Evolutionary conservation across 768 basidiomycete species (phyloP), one percentile per base, ranked within the genome.

Genomic region (Russula brevipes): DNA sequence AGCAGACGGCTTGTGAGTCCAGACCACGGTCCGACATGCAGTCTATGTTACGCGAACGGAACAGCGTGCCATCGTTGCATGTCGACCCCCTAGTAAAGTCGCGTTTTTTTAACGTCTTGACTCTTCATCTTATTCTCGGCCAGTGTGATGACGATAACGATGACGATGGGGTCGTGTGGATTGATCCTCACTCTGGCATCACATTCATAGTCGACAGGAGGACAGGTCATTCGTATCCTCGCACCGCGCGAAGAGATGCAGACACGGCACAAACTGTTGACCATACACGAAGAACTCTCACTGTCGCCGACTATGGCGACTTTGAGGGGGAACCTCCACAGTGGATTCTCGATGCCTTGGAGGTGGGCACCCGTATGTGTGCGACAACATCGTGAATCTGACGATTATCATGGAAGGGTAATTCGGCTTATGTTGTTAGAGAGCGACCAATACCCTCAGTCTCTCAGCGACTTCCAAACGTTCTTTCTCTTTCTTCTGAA

Each of bases 311-410:
- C 12, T 47, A 45, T 12, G 19, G 10, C 12, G 8, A 42, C 6
- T n/a, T 59, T 12, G 70, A 65, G 31, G 70, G 61, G 5, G 54
- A 59, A 11, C 70, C 81, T 47, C 89, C 90, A 9, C 70, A 75
- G 44, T 92, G 90, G 90, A 80, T 92, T 17, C 75, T 75, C 63
- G 75, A 79, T 57, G 87, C 85, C 2, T 73, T 92, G 24, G 71
- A 79, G 73, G 89, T 86, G 39, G n/a, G 59, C 47, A 17, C n/a
- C 24, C 9, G 10, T 4, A 10, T 52, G 10, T 53, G 16, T 19
- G 36, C n/a, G n/a, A 41, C 31, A n/a, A 33, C 30, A 19, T 33
- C 47, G 30, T 5, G 6, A 52, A 46, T 42, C 54, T 55, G 6
- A 60, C 42, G 4, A 7, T 31, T 45, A 5, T 31, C 39, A 49